These are phyloP conservation scores for Thalassiosira allenii DNA, from an alignment of 352 stramenopile species.

Conservation along the genomic window DNA sequence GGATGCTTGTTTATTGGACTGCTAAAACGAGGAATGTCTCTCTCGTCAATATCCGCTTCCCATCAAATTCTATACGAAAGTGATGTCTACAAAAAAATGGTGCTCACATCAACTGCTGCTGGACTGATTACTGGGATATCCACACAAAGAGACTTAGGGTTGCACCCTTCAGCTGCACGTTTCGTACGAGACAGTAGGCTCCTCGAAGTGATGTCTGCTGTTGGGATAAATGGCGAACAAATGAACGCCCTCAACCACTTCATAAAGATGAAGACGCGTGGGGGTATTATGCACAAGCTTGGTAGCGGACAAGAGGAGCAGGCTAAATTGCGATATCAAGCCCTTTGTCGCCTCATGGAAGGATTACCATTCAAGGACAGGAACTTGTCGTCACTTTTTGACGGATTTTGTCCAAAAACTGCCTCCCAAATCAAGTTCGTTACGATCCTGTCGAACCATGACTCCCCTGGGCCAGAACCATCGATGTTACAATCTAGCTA, in stretches of 20 bases:
- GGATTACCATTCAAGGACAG: conserved; percentile 18
- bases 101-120: conserved; percentile 21
- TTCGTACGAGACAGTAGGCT: conserved; percentile 58
- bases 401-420: conserved; percentile 56
- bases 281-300: conserved; percentile 16
- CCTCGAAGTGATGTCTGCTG: conserved; percentile 45
- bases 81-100: conserved; percentile 27
- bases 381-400: conserved; percentile 47
- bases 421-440: conserved; percentile 62
- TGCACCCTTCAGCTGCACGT: conserved; percentile 37
- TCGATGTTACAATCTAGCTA: too few relatives aligned
- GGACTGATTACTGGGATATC: conserved; percentile 56
- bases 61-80: conserved; percentile 62
- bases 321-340: conserved; percentile 44
- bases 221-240: conserved; percentile 24
- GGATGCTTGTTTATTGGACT: conserved; percentile 55
- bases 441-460: not conserved
- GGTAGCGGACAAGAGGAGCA: conserved; percentile 14
- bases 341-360: conserved; percentile 57
- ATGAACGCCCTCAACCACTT: conserved; percentile 36
- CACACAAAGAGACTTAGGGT: conserved; percentile 48
- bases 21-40: conserved; percentile 58
- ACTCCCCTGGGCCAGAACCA: too few relatives aligned
- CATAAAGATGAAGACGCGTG: conserved; percentile 28
- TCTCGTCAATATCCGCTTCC: conserved; percentile 46